Conservation (phyloP, 2,329 filamentous ascomycete species). For the Claviceps purpurea region DNA sequence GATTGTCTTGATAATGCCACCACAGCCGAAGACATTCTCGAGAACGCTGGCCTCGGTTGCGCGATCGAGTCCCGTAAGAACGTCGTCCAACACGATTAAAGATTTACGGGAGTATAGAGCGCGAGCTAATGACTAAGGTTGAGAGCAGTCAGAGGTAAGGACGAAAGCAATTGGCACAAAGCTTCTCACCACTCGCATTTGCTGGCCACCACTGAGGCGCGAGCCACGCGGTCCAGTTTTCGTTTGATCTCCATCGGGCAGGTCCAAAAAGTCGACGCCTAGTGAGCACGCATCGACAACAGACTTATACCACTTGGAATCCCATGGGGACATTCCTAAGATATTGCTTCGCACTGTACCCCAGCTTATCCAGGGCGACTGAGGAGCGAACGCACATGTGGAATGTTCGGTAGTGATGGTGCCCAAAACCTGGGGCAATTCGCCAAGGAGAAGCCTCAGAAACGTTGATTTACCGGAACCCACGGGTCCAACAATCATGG, state of each 20-base stretch:
- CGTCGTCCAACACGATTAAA: conserved; percentile 19
- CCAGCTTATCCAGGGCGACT: conserved; percentile 13
- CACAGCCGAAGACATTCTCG: conserved; percentile 18
- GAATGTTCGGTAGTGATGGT: conserved; percentile 4
- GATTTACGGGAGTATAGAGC: conserved; percentile 12
- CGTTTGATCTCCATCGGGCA: conserved; percentile 13
- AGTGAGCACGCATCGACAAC: conserved; percentile 11
- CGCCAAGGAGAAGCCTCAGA: conserved; percentile 11
- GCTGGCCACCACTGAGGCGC: conserved; percentile 15
- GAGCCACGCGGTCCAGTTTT: conserved; percentile 12
- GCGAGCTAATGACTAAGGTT: conserved; percentile 11
- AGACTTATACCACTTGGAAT: conserved; percentile 11
- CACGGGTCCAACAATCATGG: conserved; percentile 13
- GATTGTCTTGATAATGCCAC: conserved; percentile 16
- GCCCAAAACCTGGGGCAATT: conserved; percentile 9
- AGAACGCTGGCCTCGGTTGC: conserved; percentile 25
- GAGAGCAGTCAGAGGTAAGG: not conserved
- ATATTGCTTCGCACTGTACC: conserved; percentile 15
- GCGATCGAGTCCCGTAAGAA: conserved; percentile 22
- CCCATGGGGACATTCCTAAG: conserved; percentile 8
- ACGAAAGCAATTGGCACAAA: not conserved
- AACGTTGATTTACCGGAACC: conserved; percentile 14
- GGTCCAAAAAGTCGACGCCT: conserved; percentile 8
- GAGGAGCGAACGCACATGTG: conserved; percentile 12
- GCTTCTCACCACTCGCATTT: conserved; percentile 12